These are phyloP conservation scores for Graphiopsis chlorocephala DNA, from an alignment of 2,329 filamentous ascomycete species.

Conservation along the genomic window DNA sequence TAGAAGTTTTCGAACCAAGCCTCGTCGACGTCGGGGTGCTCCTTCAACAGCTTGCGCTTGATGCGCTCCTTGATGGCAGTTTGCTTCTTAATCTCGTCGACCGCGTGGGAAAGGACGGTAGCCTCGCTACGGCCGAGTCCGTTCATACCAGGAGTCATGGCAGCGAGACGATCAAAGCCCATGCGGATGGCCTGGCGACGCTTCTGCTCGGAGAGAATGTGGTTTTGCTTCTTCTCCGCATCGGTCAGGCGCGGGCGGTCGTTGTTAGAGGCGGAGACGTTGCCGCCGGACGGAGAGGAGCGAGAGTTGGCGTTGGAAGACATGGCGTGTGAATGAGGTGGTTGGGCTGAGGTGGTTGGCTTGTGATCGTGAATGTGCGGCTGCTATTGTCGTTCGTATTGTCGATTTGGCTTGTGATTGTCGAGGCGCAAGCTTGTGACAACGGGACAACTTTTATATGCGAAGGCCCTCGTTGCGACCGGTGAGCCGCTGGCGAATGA, in stretches of 20 bases:
- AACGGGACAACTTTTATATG: background rate
- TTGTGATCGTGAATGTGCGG: background rate
- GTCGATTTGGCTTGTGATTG: background rate
- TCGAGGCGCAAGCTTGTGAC: background rate
- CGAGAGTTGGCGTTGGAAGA: background rate
- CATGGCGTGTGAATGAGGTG: background rate
- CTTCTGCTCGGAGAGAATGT: slow-evolving; percentile 67
- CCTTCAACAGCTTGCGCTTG: slow-evolving; percentile 2
- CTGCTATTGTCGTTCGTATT: slow-evolving; percentile 2
- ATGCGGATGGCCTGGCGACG: slow-evolving; percentile 73
- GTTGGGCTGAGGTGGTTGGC: background rate
- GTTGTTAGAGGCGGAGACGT: background rate
- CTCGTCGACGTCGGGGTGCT: background rate
- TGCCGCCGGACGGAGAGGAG: slow-evolving; percentile 8
- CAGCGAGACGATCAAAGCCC: slow-evolving; percentile 77
- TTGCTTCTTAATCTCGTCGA: slow-evolving; percentile 29
- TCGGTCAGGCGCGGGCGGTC: slow-evolving; percentile 59
- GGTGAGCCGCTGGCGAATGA: background rate
- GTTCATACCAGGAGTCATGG: slow-evolving; percentile 75
- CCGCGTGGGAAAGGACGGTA: slow-evolving; percentile 65
- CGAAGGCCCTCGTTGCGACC: background rate
- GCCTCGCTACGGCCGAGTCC: slow-evolving; percentile 84
- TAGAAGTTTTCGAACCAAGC: slow-evolving; percentile 20
- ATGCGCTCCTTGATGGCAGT: background rate
- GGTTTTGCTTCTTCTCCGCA: slow-evolving; percentile 70